Conservation (phyloP, 441 rosid genomes). For the Corymbia citriodora region DNA sequence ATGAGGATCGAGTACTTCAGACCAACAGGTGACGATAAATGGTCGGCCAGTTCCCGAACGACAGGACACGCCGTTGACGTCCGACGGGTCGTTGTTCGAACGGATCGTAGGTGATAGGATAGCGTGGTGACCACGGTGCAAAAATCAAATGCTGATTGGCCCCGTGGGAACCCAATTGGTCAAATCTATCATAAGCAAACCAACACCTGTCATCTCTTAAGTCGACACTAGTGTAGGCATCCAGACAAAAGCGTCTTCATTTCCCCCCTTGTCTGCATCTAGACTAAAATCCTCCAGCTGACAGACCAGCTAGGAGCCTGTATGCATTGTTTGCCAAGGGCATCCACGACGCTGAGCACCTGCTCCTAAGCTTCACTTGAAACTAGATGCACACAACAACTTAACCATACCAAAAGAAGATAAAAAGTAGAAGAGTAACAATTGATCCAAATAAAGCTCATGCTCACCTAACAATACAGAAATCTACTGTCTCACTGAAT, state of each 20-base stretch:
- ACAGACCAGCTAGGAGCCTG: neutral
- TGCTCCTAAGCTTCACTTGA: neutral
- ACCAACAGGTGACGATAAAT: neutral
- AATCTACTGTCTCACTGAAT: neutral
- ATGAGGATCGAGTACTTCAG: neutral
- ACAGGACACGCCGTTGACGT: neutral
- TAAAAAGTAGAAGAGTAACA: neutral
- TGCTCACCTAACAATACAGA: neutral
- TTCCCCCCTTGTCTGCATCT: neutral
- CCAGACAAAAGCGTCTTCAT: neutral
- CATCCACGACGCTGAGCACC: neutral
- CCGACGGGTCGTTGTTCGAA: neutral
- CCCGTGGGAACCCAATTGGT: neutral
- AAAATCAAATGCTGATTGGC: neutral
- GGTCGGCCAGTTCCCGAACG: neutral
- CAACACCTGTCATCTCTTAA: neutral
- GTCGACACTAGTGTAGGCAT: neutral
- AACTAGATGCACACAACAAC: neutral
- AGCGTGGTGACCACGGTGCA: neutral
- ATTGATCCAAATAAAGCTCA: neutral
- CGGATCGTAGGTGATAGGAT: neutral
- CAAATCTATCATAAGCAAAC: neutral
- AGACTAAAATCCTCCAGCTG: neutral
- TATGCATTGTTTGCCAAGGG: neutral
- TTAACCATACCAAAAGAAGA: neutral